phyloP scores from a whole-genome alignment of 2,329 filamentous ascomycete genomes.

The Monosporascus sp. region DNA sequence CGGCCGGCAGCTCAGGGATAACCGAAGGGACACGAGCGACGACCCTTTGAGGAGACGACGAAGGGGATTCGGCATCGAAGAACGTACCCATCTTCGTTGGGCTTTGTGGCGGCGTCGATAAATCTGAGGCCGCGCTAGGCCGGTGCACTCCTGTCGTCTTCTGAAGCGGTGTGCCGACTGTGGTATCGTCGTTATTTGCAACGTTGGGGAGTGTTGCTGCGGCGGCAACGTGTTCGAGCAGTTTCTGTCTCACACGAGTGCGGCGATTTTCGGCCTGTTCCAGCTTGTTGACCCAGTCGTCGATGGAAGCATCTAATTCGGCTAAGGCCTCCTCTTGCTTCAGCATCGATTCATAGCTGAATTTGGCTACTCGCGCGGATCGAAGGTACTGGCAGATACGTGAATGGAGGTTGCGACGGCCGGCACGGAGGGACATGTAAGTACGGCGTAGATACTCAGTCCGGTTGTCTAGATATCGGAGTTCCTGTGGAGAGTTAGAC shows the following conservation, averaged over 20 bases:
- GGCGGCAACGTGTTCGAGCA: constrained; percentile 75
- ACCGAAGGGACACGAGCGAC: constrained; percentile 51
- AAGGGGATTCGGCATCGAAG: constrained; percentile 27
- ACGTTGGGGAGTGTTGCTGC: constrained; percentile 47
- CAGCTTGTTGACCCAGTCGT: constrained; percentile 76
- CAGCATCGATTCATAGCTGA: constrained; percentile 68
- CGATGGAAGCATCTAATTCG: constrained; percentile 71
- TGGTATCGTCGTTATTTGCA: constrained; percentile 22
- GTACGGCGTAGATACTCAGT: constrained; percentile 74
- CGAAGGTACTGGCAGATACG: constrained; percentile 74
- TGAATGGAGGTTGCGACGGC: constrained; percentile 68
- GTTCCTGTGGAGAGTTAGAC: constrained; percentile 47
- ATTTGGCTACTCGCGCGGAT: constrained; percentile 63
- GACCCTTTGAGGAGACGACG: constrained; percentile 45
- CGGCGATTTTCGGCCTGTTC: constrained; percentile 75
- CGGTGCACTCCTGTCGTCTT: constrained; percentile 35
- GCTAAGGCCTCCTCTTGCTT: constrained; percentile 76
- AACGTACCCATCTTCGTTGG: constrained; percentile 41
- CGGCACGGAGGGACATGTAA: constrained; percentile 68
- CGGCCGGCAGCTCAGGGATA: constrained; percentile 45
- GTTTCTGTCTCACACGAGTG: constrained; percentile 69
- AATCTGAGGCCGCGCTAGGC: constrained; percentile 32
- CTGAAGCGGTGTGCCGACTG: constrained; percentile 35
- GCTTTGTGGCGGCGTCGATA: constrained; percentile 54
- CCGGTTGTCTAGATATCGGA: constrained; percentile 69